Percentiles rank a stretch among this genome's conserved stretches.
These are phyloP conservation scores for Linaria vulgaris DNA, from an alignment of 257 asterid species.

Conservation along the genomic window DNA sequence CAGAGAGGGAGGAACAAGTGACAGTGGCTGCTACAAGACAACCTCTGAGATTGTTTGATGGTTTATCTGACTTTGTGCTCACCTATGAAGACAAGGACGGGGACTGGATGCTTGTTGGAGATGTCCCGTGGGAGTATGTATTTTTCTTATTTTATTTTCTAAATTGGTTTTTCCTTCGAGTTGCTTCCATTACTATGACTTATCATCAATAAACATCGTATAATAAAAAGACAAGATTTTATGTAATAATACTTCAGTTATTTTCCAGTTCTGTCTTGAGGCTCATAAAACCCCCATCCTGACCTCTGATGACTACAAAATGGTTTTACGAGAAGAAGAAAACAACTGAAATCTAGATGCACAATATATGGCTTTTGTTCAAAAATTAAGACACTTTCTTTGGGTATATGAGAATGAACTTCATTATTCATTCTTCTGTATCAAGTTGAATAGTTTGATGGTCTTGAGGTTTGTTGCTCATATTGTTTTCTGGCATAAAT, in stretches of 20 bases:
- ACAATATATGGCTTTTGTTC: background rate
- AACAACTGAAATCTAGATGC: background rate
- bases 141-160: constrained; percentile 3
- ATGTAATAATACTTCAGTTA: background rate
- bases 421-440: no score
- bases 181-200: background rate
- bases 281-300: background rate
- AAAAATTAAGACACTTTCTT: no score
- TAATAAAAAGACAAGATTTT: background rate
- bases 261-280: background rate
- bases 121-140: constrained; percentile 91
- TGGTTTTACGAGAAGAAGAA: background rate
- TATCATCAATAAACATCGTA: background rate
- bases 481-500: no score
- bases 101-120: constrained; percentile 96
- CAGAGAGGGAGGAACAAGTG: constrained; percentile 44
- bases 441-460: no score
- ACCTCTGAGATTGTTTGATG: constrained; percentile 55
- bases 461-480: no score
- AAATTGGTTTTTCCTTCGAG: background rate
- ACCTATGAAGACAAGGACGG: constrained; percentile 93
- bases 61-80: constrained; percentile 66
- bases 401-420: no score
- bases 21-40: constrained; percentile 27
- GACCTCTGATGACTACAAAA: background rate